Evolutionary conservation across 768 basidiomycete genomes (phyloP).

Genomic region (Cubamyces lactineus): DNA sequence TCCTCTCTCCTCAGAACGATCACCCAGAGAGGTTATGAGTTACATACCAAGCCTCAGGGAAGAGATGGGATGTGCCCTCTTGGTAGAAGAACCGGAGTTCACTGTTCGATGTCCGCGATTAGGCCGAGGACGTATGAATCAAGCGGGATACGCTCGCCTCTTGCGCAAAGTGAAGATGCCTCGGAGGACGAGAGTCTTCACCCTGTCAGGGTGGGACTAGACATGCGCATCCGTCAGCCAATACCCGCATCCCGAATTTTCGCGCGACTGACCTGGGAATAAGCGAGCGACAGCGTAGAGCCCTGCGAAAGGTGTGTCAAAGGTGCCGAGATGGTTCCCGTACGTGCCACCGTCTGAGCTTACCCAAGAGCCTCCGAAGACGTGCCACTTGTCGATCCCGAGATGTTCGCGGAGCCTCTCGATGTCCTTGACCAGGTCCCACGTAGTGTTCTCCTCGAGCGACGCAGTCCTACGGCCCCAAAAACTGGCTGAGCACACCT

Average conservation of each 20-base stretch:
- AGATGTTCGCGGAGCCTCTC: conserved; percentile 81
- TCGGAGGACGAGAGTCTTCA: conserved; percentile 76
- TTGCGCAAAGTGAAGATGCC: conserved; percentile 89
- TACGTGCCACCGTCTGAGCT: conserved; percentile 18
- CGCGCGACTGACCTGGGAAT: conserved; percentile 65
- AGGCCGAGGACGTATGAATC: no score
- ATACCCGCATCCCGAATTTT: neutral
- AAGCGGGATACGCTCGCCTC: conserved; percentile 47
- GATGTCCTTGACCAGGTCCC: conserved; percentile 90
- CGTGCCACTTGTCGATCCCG: conserved; percentile 84
- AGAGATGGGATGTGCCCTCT: conserved; percentile 77
- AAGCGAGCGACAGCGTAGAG: conserved; percentile 83
- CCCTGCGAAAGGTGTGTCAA: conserved; percentile 49
- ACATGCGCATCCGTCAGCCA: no score
- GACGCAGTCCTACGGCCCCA: conserved; percentile 58
- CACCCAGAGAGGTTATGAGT: no score
- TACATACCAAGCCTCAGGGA: conserved; percentile 86
- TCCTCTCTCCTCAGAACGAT: neutral
- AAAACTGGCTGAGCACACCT: no score
- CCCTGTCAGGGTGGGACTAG: conserved; percentile 79
- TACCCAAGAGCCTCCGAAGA: conserved; percentile 95
- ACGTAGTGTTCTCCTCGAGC: conserved; percentile 88
- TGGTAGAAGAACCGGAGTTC: conserved; percentile 95
- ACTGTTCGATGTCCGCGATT: conserved; percentile 31
- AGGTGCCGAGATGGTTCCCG: neutral